Evolutionary conservation across 2,329 filamentous ascomycete species (phyloP), one percentile per base, ranked within the genome.

Genomic region (Aspergillus cejpii): DNA sequence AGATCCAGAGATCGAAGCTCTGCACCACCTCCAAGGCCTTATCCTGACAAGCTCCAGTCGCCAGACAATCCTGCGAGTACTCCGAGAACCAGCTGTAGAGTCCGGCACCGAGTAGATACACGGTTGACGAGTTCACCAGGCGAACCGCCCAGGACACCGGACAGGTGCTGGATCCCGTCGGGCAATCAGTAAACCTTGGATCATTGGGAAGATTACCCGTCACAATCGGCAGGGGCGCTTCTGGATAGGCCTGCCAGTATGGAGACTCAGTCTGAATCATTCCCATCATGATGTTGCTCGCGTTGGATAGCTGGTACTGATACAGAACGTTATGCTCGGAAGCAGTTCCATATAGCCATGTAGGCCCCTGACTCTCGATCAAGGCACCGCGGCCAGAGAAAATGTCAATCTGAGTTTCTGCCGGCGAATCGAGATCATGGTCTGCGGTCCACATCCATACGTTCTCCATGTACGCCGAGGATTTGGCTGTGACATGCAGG

Each of bases 261-360:
- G 83, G 77, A 5, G 82, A 81, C 63, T 86, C 83, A 43, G 81
- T 81, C 60, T 87, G 83, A 38, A 81, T 76, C 52, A 79, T 73
- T 20, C 80, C 80, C 20, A 52, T 24, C 19, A 28, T 40, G n/a
- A 54, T 38, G 43, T 84, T 76, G 37, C 72, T 69, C 6, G 82
- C 80, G 43, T 74, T 70, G 54, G 71, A 65, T 43, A 85, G 69
- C 55, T 85, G 79, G 37, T 85, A 86, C 61, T 85, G 80, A 72
- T 85, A 87, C 26, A 84, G 65, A 2, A 76, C 72, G 41, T 75
- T 75, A 63, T 86, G 83, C 65, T 87, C 83, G 1, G 76, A 75
- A 0, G 78, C 73, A 1, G 80, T 80, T 10, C 80, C 83, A 38
- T 76, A 79, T 19, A 85, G 64, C 82, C 81, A 85, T 26, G 70